Percentiles rank a stretch among this genome's conserved stretches.
phyloP scores from a whole-genome alignment of 306 rosid genomes.

The Hippophae rhamnoides region DNA sequence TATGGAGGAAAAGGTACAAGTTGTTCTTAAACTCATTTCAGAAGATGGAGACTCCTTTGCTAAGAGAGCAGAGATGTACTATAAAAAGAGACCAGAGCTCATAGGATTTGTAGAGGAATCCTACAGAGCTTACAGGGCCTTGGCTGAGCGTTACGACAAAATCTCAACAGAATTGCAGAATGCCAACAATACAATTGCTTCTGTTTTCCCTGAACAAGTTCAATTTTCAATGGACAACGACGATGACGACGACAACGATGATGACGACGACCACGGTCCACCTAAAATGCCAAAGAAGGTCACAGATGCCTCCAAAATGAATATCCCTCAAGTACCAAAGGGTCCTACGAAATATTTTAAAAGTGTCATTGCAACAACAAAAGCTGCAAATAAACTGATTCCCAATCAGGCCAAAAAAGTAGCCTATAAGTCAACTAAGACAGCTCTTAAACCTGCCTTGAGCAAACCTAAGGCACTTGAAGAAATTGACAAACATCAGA shows the following conservation, averaged over 20 bases:
- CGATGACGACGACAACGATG: conserved; percentile 63
- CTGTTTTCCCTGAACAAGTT: conserved; percentile 82
- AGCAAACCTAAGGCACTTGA: conserved; percentile 51
- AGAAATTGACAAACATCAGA: conserved; percentile 76
- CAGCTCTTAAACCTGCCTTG: conserved; percentile 58
- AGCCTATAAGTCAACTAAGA: conserved; percentile 1
- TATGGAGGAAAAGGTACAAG: conserved; percentile 75
- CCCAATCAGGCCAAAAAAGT: conserved; percentile 21
- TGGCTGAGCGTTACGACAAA: conserved; percentile 93
- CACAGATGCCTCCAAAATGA: conserved; percentile 32
- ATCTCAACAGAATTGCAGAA: conserved; percentile 89
- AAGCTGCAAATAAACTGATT: conserved; percentile 37
- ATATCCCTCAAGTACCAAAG: conserved; percentile 50
- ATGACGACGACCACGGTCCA: conserved; percentile 31
- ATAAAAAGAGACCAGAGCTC: conserved; percentile 84
- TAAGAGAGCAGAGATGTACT: conserved; percentile 95
- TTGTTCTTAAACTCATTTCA: conserved; percentile 41
- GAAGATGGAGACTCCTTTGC: conserved; percentile 99
- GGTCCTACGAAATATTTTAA: conserved; percentile 50
- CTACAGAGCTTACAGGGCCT: conserved; percentile 72
- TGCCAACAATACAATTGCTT: conserved; percentile 91
- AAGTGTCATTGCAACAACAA: conserved; percentile 33
- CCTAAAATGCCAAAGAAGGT: conserved; percentile 30
- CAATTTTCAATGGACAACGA: conserved; percentile 81
- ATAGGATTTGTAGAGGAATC: conserved; percentile 76